A percentile compares a stretch with the other conserved stretches of the same genome.
These are phyloP conservation scores for Hymenoscyphus repandus DNA, from an alignment of 2,329 filamentous ascomycete genomes.

Conservation along the genomic window DNA sequence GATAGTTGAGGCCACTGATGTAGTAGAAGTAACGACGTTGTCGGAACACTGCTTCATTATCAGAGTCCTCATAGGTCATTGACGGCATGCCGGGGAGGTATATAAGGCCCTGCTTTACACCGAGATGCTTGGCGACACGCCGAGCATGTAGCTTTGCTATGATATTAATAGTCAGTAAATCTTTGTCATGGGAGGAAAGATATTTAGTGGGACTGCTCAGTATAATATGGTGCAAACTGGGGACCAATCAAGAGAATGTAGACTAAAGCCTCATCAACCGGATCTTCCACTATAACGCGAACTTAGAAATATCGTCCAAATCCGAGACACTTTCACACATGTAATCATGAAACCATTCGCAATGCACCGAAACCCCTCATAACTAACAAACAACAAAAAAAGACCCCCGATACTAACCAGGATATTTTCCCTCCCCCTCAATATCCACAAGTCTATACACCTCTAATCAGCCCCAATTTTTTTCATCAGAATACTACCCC, in stretches of 20 bases:
- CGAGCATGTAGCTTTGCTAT: constrained; percentile 45
- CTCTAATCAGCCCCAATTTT: neutral
- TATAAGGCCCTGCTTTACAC: constrained; percentile 43
- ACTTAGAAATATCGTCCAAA: too few species aligned
- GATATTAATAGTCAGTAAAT: neutral
- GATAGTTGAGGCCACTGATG: constrained; percentile 47
- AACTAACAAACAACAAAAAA: neutral
- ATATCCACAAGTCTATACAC: neutral
- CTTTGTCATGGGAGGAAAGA: neutral
- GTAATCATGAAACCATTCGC: neutral
- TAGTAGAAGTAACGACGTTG: constrained; percentile 60
- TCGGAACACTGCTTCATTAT: constrained; percentile 50
- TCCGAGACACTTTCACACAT: too few species aligned
- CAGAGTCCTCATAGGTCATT: constrained; percentile 50
- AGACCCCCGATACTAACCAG: constrained; percentile 2
- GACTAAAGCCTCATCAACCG: too few species aligned
- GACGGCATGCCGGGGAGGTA: constrained; percentile 49
- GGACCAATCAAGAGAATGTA: too few species aligned
- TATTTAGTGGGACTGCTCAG: neutral
- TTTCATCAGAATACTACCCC: neutral
- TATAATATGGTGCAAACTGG: too few species aligned
- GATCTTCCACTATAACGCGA: too few species aligned
- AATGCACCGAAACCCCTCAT: too few species aligned
- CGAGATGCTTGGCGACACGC: constrained; percentile 39
- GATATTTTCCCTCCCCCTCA: constrained; percentile 1